A percentile compares a stretch with the other conserved stretches of the same genome.
Evolutionary conservation across 306 rosid genomes (phyloP).

Genomic region (Cicer judaicum): DNA sequence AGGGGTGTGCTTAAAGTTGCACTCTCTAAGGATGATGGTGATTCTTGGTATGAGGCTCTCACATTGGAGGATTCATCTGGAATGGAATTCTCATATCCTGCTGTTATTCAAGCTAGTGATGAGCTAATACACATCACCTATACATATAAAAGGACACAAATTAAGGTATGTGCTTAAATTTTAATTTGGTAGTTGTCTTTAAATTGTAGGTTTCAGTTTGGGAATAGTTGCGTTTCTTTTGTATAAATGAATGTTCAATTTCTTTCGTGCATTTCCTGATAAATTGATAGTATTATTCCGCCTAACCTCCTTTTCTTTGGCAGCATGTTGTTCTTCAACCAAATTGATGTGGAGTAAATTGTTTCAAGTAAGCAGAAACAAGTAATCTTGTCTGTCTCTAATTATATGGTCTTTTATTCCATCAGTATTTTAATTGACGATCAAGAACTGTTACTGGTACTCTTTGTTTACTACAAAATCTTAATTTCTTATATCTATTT

Average conservation of each 20-base stretch:
- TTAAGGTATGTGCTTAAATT: constrained; percentile 64
- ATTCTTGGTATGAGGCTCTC: constrained; percentile 73
- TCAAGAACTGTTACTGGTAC: constrained; percentile 6
- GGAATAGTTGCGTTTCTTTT: constrained; percentile 8
- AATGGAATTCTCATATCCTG: constrained; percentile 94
- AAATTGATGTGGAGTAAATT: constrained; percentile 46
- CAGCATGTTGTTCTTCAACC: constrained; percentile 81
- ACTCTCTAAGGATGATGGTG: constrained; percentile 81
- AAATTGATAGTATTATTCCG: constrained; percentile 11
- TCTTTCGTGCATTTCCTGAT: constrained; percentile 13
- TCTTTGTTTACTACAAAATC: constrained; percentile 17
- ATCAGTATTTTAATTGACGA: constrained; percentile 13
- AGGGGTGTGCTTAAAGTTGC: constrained; percentile 85
- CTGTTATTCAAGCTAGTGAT: constrained; percentile 85
- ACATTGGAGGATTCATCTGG: constrained; percentile 73
- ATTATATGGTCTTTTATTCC: constrained; percentile 6
- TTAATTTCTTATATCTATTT: background rate
- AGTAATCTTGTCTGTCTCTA: constrained; percentile 24
- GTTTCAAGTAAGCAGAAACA: constrained; percentile 38
- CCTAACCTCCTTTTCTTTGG: constrained; percentile 24
- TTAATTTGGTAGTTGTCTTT: constrained; percentile 32
- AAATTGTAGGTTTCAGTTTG: constrained; percentile 25
- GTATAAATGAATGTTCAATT: constrained; percentile 18
- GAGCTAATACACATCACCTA: constrained; percentile 77
- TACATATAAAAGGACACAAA: constrained; percentile 81